Conservation (phyloP, 495 filamentous ascomycete genomes). For the Lasiosphaeriaceae sp. region DNA sequence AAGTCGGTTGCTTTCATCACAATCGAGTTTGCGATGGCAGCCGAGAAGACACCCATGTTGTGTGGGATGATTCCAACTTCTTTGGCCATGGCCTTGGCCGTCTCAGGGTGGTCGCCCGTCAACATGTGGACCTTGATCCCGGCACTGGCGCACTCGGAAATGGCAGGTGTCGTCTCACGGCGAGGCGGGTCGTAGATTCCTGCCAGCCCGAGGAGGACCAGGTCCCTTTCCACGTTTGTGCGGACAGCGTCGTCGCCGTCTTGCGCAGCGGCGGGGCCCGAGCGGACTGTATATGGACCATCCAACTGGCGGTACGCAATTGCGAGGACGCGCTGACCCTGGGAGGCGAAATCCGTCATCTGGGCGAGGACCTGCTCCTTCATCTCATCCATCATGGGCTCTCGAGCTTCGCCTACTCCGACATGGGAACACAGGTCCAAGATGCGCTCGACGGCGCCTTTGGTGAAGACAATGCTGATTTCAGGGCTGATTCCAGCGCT, state of each 20-base stretch:
- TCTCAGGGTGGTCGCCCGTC: conserved; percentile 73
- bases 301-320: conserved; percentile 53
- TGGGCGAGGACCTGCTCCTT: conserved; percentile 59
- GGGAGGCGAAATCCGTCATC: conserved; percentile 63
- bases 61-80: conserved; percentile 70
- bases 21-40: conserved; percentile 49
- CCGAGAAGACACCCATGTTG: conserved; percentile 50
- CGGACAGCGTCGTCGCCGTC: conserved; percentile 33
- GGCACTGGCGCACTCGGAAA: conserved; percentile 61
- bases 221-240: conserved; percentile 49
- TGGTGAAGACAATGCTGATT: conserved; percentile 62
- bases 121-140: conserved; percentile 80
- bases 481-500: conserved; percentile 24
- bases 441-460: conserved; percentile 78
- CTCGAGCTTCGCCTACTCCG: conserved; percentile 46
- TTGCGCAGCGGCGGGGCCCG: background rate
- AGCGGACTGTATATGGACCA: conserved; percentile 16
- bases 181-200: conserved; percentile 75
- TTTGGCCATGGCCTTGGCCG: conserved; percentile 70
- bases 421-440: conserved; percentile 65
- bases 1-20: conserved; percentile 64
- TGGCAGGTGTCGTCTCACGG: conserved; percentile 61
- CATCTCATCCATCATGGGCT: conserved; percentile 53
- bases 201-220: conserved; percentile 64
- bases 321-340: conserved; percentile 80